Conservation (phyloP, 2,329 filamentous ascomycete species). For the Westerdykella sp. region DNA sequence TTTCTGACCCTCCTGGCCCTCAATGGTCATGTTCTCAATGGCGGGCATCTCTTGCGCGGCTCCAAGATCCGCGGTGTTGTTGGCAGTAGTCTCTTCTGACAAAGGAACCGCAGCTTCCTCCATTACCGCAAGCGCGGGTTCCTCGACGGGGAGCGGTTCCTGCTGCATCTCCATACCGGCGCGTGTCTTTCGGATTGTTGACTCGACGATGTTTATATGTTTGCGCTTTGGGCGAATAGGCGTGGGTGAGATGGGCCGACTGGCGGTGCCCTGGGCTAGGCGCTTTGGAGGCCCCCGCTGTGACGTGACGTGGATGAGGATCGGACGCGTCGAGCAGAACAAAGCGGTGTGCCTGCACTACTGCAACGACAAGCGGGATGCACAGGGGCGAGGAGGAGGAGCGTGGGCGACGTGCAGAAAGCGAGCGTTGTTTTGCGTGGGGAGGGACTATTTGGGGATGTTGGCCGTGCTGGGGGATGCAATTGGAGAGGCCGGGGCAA, state of each 20-base stretch:
- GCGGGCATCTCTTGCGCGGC: too few relatives aligned
- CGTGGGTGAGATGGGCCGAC: slow-evolving; percentile 9
- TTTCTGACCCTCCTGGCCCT: slow-evolving; percentile 23
- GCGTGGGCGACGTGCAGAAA: too few relatives aligned
- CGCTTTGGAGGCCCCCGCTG: slow-evolving; percentile 24
- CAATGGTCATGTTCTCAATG: slow-evolving; percentile 2
- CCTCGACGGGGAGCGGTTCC: slow-evolving; percentile 7
- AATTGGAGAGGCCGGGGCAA: slow-evolving; percentile 1
- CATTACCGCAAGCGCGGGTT: too few relatives aligned
- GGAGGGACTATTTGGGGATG: too few relatives aligned
- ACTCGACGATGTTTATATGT: slow-evolving; percentile 11
- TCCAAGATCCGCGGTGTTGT: too few relatives aligned
- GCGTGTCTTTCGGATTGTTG: slow-evolving; percentile 1
- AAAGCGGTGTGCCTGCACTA: slow-evolving; percentile 4
- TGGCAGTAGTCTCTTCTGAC: too few relatives aligned
- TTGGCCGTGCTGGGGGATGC: neutral
- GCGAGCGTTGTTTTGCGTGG: too few relatives aligned
- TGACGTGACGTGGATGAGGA: slow-evolving; percentile 12
- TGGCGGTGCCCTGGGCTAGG: slow-evolving; percentile 9
- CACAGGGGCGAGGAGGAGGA: neutral
- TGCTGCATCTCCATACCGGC: slow-evolving; percentile 13
- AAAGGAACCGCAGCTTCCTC: too few relatives aligned
- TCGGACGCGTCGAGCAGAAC: slow-evolving; percentile 25
- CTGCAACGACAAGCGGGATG: slow-evolving; percentile 4
- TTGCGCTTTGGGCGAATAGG: slow-evolving; percentile 21